Base-by-base conservation (phyloP, 441 rosid species). In the Pelargonium citronellum region DNA sequence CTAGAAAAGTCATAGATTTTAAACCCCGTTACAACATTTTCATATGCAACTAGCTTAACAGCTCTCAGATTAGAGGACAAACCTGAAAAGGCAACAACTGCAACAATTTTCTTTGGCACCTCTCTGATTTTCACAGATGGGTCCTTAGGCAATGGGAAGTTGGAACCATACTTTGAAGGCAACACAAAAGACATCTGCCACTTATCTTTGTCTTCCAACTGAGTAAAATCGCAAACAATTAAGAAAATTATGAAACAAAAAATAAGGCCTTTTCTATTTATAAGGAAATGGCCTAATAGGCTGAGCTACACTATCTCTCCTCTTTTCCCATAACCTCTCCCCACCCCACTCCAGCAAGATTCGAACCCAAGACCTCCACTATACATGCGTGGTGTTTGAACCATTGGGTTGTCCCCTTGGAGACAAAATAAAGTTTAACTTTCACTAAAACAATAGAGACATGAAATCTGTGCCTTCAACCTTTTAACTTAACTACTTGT, bases 171-270 rank as follows among this genome's bases (percentile, higher is more conserved):
- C 81, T 88, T 89, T 8, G 95, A 83, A 13, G 97, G 96, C 91
- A 93, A 74, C 80, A 93, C 90, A 82, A 93, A 93, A 41, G 97
- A 91, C 98, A 91, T 91, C 78, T 76, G 79, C 97, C 98, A 89
- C 71, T 84, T 84, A 16, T 80, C 85, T 85, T 83, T 81, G 78
- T 83, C 83, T 81, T 81, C 80, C 70, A 71, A 70, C 97, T 89
- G 78, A 20, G 71, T 17, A 64, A 69, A 69, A 71, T 75, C 16
- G 34, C 67, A 61, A 64, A 15, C 43, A 57, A 19, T 57, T 68
- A 15, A 44, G 69, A 73, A 49, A 16, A 49, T 11, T 6, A 67
- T 7, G 46, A 53, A 13, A 58, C 43, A 66, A 17, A 46, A 70
- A 8, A 41, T 61, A 62, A 7, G 53, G 51, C 46, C 24, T 10